phyloP scores from a whole-genome alignment of 108 stramenopile genomes.

The Fragilariopsis cylindrus region DNA sequence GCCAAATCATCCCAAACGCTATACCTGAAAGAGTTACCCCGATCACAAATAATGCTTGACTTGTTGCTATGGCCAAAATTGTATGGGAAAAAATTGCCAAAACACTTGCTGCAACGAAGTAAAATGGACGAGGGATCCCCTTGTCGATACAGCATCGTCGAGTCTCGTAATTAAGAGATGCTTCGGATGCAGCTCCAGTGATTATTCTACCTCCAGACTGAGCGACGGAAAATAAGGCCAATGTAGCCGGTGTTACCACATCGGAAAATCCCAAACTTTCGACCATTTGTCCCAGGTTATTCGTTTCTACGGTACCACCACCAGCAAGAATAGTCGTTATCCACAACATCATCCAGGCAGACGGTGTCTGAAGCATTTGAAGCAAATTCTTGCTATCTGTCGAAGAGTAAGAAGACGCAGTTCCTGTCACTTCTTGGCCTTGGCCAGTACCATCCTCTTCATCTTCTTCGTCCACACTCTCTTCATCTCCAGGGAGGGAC shows the following conservation, averaged over 20 bases:
- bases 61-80: slow-evolving; percentile 55
- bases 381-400: slow-evolving; percentile 42
- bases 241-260: slow-evolving; percentile 57
- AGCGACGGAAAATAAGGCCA: slow-evolving; percentile 80
- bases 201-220: slow-evolving; percentile 74
- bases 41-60: slow-evolving; percentile 60
- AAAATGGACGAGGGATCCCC: slow-evolving; percentile 72
- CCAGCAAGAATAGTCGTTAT: slow-evolving; percentile 74
- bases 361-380: slow-evolving; percentile 69
- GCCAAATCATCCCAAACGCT: slow-evolving; percentile 89
- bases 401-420: not conserved
- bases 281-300: slow-evolving; percentile 87
- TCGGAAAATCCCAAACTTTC: slow-evolving; percentile 67
- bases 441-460: not conserved
- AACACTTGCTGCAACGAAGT: slow-evolving; percentile 68
- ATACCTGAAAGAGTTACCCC: slow-evolving; percentile 70
- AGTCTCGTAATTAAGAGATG: slow-evolving; percentile 54
- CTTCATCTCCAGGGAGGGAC: slow-evolving; percentile 22
- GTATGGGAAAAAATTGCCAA: slow-evolving; percentile 60
- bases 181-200: slow-evolving; percentile 68
- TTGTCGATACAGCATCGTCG: slow-evolving; percentile 47
- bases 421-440: not conserved
- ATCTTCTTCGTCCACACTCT: not conserved
- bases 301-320: slow-evolving; percentile 81
- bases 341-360: slow-evolving; percentile 83